Conservation (phyloP, 371 early-diverging fungal genomes). For the Fennellomyces sp. region DNA sequence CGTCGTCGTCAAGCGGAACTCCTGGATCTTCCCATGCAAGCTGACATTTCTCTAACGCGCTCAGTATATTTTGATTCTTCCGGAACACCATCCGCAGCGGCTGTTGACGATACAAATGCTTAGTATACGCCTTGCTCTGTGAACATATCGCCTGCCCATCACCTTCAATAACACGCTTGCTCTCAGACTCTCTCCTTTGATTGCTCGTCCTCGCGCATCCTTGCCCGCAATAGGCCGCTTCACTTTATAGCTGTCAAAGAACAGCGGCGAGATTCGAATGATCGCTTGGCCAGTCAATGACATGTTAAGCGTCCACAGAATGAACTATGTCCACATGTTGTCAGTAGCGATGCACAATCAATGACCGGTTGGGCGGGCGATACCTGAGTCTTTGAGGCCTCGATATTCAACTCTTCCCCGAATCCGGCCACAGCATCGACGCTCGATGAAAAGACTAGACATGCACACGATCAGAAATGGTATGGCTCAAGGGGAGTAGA, state of each 20-base stretch:
- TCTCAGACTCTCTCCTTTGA: constrained; percentile 16
- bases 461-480: background rate
- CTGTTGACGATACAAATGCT: background rate
- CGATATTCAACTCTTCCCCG: constrained; percentile 28
- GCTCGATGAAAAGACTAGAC: constrained; percentile 18
- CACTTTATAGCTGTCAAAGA: constrained; percentile 20
- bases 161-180: constrained; percentile 17
- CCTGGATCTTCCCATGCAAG: constrained; percentile 2
- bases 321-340: constrained; percentile 8
- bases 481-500: too few relatives aligned
- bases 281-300: constrained; percentile 25
- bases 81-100: constrained; percentile 13
- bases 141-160: too few relatives aligned
- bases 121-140: background rate
- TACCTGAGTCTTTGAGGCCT: constrained; percentile 27
- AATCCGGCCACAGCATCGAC: constrained; percentile 20
- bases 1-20: background rate
- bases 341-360: too few relatives aligned
- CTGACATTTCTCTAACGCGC: constrained; percentile 11
- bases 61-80: constrained; percentile 10
- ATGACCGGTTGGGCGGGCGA: too few relatives aligned
- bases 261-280: constrained; percentile 25
- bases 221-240: constrained; percentile 5
- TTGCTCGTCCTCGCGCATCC: background rate
- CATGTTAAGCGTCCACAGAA: constrained; percentile 21